Base-by-base conservation (phyloP, 345 rosid genomes). In the Laguncularia racemosa region DNA sequence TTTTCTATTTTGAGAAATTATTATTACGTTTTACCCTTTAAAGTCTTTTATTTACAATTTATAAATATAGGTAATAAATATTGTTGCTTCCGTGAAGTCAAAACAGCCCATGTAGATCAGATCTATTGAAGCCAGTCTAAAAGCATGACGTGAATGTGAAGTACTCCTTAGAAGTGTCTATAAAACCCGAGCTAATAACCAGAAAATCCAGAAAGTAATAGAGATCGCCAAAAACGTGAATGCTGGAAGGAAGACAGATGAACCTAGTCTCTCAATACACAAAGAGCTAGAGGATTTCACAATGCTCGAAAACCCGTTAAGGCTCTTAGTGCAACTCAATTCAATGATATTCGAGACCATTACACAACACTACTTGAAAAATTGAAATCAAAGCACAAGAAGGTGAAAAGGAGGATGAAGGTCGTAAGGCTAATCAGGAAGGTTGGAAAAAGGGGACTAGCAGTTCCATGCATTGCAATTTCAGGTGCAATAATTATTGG, bases 111-210 rank as follows among this genome's bases (percentile, higher is more conserved):
- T n/a, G n/a, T n/a, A n/a, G n/a, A n/a, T n/a, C n/a, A n/a, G n/a
- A n/a, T n/a, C n/a, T n/a, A n/a, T 89, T 14, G 78, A 77, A 67
- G 62, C 77, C 48, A 78, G 78, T 73, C 62, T 67, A 0, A 76
- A 80, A 23, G 87, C 78, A 2, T 78, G 88, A 66, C 67, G 64
- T 50, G 19, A 82, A 16, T 89, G 95, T 8, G 89, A 86, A 67
- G 61, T 68, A 43, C 77, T 86, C 56, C 87, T 89, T 40, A 74
- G 62, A 28, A 63, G 76, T 66, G 76, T 80, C 61, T 80, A 82
- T 54, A 77, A 74, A 66, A 69, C 79, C 28, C 85, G 64, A 0
- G 59, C 62, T 18, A 71, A 82, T 65, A 70, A 84, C 67, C 65
- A 17, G 23, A 75, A 58, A 63, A 67, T 89, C 53, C 67, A 56